These are phyloP conservation scores for Eimeria brunetti DNA, from an alignment of 169 alveolate genomes.

Conservation along the genomic window DNA sequence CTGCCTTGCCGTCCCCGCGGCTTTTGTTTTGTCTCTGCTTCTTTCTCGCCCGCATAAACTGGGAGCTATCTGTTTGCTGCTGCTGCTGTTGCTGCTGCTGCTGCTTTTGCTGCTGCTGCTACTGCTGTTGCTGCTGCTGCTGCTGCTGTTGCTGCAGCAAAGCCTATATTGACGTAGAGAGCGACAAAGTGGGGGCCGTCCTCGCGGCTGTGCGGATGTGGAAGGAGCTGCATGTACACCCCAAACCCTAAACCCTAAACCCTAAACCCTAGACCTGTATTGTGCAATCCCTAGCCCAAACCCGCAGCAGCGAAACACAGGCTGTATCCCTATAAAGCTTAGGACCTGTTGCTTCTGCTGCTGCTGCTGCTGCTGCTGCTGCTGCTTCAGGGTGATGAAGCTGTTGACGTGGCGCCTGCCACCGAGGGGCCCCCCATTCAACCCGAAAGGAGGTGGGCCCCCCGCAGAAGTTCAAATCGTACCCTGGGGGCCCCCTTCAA, in stretches of 20 bases:
- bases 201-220: neutral
- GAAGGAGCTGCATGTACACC: neutral
- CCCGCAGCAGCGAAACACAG: neutral
- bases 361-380: neutral
- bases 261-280: neutral
- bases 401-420: neutral
- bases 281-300: neutral
- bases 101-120: neutral
- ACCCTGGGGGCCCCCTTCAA: neutral
- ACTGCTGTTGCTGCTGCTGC: slow-evolving; percentile 26
- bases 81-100: neutral
- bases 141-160: slow-evolving; percentile 33
- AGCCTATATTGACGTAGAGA: neutral
- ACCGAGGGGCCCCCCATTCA: neutral
- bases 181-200: neutral
- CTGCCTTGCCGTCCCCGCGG: too few relatives aligned
- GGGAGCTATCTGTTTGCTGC: too few relatives aligned
- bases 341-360: neutral
- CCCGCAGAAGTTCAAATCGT: neutral
- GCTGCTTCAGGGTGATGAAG: neutral
- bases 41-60: too few relatives aligned
- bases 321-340: neutral
- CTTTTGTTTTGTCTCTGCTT: too few relatives aligned
- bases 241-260: slow-evolving; percentile 45
- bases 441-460: neutral